These are phyloP conservation scores for Colletotrichum cordylinicola DNA, from an alignment of 2,329 filamentous ascomycete species.

Conservation along the genomic window DNA sequence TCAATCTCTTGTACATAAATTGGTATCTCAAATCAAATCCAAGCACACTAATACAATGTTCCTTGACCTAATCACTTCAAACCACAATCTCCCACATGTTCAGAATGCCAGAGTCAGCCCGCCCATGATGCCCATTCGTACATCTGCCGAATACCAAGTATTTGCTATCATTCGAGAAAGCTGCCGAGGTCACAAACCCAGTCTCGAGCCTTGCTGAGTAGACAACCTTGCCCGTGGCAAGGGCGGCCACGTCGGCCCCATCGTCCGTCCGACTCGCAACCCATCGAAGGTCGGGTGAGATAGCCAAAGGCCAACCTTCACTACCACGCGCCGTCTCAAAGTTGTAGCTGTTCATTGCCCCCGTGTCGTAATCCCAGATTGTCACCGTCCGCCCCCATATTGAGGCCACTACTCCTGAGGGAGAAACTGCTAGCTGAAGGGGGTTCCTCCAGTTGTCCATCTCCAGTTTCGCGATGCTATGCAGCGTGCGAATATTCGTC, in stretches of 20 bases:
- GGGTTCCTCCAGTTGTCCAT: conserved; percentile 18
- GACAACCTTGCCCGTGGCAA: conserved; percentile 10
- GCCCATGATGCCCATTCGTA: background rate
- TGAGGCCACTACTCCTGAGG: background rate
- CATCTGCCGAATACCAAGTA: conserved; percentile 6
- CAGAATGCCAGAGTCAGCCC: conserved; percentile 1
- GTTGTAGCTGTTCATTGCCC: conserved; percentile 11
- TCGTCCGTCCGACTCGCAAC: conserved; percentile 17
- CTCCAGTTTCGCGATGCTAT: conserved; percentile 14
- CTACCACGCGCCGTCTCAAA: conserved; percentile 8
- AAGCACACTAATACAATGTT: background rate
- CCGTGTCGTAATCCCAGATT: conserved; percentile 11
- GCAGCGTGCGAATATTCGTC: background rate
- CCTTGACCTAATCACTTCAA: background rate
- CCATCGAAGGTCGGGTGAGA: conserved; percentile 12
- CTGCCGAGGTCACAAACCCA: conserved; percentile 13
- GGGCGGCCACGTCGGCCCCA: conserved; percentile 16
- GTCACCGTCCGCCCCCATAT: conserved; percentile 19
- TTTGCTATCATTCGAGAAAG: background rate
- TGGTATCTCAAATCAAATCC: background rate
- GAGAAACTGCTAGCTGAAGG: conserved; percentile 2
- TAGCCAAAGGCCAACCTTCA: conserved; percentile 15
- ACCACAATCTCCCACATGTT: conserved; percentile 5
- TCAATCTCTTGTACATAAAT: fast-evolving
- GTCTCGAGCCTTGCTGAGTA: conserved; percentile 11